These are phyloP conservation scores for Xylaria cubensis DNA, from an alignment of 495 filamentous ascomycete species.

Conservation along the genomic window DNA sequence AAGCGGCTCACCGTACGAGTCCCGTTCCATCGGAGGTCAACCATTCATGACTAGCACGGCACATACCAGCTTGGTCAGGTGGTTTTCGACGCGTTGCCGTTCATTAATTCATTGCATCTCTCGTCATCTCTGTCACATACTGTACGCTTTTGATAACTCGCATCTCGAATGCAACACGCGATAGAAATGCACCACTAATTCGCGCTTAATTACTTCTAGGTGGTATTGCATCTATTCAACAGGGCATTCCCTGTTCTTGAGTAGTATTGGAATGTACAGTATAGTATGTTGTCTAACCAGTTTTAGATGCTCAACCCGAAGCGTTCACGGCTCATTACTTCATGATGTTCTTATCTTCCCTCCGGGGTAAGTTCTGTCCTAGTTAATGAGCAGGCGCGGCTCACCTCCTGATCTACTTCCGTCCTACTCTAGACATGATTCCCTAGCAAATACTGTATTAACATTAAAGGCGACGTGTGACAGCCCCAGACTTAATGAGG, in stretches of 20 bases:
- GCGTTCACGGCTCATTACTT: not conserved
- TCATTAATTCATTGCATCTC: not conserved
- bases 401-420: constrained; percentile 10
- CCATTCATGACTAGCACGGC: not conserved
- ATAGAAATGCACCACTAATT: constrained; percentile 9
- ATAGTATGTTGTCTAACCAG: not conserved
- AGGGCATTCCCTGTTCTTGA: constrained; percentile 8
- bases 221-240: not conserved
- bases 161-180: not conserved
- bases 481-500: not conserved
- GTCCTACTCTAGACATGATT: not conserved
- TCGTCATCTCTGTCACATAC: not conserved
- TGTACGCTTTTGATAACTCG: not conserved
- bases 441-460: not conserved
- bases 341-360: not conserved
- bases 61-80: constrained; percentile 11
- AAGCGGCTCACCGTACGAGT: not conserved
- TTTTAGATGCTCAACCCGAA: constrained; percentile 4
- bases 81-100: not conserved
- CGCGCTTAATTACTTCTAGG: not conserved
- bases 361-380: constrained; percentile 9
- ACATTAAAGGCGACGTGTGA: not conserved
- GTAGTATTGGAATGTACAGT: not conserved
- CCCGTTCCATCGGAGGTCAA: not conserved
- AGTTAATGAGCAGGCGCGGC: not conserved